phyloP scores from a whole-genome alignment of 805 yeast species.

The Yarrowia sp. region DNA sequence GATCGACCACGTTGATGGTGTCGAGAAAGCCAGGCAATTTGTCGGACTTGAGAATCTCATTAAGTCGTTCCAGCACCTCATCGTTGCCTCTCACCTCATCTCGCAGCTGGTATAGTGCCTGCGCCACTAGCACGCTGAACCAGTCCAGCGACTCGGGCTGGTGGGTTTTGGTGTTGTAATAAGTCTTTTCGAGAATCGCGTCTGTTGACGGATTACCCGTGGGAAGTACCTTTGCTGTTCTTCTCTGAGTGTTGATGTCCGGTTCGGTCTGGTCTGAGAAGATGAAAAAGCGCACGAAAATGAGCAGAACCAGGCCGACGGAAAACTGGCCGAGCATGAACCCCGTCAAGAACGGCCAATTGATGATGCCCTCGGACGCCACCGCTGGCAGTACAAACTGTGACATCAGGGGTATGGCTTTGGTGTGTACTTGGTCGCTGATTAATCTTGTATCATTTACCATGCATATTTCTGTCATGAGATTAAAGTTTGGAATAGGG shows the following conservation, averaged over 20 bases:
- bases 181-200: constrained; percentile 79
- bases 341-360: constrained; percentile 30
- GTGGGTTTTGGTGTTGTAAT: constrained; percentile 85
- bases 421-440: not conserved
- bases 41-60: constrained; percentile 56
- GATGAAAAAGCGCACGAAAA: constrained; percentile 42
- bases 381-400: constrained; percentile 14
- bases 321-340: constrained; percentile 43
- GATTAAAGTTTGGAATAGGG: not conserved
- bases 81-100: constrained; percentile 84
- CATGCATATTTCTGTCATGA: not conserved
- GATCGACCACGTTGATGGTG: constrained; percentile 72
- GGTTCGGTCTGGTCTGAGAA: constrained; percentile 38
- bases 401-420: not conserved
- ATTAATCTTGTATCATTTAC: not conserved
- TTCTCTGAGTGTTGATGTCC: constrained; percentile 22
- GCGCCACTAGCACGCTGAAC: constrained; percentile 94
- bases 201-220: constrained; percentile 32
- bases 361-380: constrained; percentile 16
- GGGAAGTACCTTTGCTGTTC: constrained; percentile 33
- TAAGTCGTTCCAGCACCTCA: constrained; percentile 75
- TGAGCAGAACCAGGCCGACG: constrained; percentile 39
- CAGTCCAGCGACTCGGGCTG: constrained; percentile 90
- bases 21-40: constrained; percentile 79
- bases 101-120: constrained; percentile 79